These are phyloP conservation scores for Neofusicoccum sp. DNA, from an alignment of 2,329 filamentous ascomycete genomes.

Conservation along the genomic window DNA sequence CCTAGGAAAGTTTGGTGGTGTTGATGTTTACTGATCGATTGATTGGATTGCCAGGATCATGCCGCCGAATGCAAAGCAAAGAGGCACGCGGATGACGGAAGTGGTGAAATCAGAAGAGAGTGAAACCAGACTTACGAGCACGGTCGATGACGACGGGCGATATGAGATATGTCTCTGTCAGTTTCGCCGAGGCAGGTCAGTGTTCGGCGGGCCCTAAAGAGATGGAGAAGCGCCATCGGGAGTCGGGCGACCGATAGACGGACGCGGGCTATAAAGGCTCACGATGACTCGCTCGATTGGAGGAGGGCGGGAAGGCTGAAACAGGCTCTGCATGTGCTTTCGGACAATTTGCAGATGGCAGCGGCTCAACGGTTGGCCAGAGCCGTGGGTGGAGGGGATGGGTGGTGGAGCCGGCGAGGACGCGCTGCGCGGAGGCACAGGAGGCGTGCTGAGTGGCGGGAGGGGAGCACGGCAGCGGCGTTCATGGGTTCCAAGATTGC, in stretches of 20 bases:
- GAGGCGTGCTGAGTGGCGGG: not conserved
- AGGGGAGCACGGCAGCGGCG: not conserved
- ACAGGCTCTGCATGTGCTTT: not conserved
- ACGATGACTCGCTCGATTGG: not conserved
- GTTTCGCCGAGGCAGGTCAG: not conserved
- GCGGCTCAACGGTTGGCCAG: conserved; percentile 1
- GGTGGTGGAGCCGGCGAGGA: conserved; percentile 8
- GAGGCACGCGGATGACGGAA: too few species aligned
- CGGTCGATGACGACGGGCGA: not conserved
- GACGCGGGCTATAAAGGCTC: conserved; percentile 14
- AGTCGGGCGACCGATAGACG: not conserved
- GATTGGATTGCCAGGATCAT: not conserved
- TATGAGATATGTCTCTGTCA: conserved; percentile 1
- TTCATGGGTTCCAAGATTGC: not conserved
- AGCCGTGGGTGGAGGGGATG: not conserved
- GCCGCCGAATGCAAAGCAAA: not conserved
- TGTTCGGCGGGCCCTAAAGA: not conserved
- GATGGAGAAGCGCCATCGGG: not conserved
- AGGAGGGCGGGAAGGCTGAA: not conserved
- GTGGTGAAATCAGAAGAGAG: not conserved
- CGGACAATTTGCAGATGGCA: not conserved
- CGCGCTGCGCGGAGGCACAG: not conserved
- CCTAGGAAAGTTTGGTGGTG: not conserved
- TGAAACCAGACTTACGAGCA: conserved; percentile 4
- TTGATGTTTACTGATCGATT: not conserved